phyloP scores from a whole-genome alignment of 2,329 filamentous ascomycete genomes.

The Trichoderma sp. region DNA sequence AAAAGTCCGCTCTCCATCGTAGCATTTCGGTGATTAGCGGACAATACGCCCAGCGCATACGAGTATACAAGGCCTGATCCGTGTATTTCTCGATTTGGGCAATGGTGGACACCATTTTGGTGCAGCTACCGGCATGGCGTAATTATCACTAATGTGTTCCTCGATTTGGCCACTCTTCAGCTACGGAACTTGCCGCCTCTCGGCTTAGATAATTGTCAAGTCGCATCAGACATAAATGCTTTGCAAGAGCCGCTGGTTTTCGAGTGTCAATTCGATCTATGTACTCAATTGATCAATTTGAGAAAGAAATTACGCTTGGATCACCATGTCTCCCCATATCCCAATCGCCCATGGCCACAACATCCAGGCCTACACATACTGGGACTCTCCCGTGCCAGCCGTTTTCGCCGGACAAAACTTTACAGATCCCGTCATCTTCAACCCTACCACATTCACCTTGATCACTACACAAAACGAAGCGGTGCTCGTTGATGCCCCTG shows the following conservation, averaged over 20 bases:
- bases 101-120: background rate
- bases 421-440: background rate
- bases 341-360: background rate
- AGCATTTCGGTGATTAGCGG: background rate
- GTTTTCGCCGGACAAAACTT: background rate
- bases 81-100: background rate
- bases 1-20: background rate
- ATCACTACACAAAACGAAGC: background rate
- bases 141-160: background rate
- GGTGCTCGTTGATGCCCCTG: background rate
- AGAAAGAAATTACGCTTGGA: background rate
- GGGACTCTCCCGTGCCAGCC: background rate
- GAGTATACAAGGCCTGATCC: background rate
- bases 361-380: slow-evolving; percentile 7
- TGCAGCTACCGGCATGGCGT: background rate
- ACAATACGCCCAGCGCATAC: background rate
- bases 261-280: rapidly evolving
- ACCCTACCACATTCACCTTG: background rate
- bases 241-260: no score
- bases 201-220: background rate
- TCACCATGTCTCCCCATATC: background rate
- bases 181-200: background rate
- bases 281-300: background rate
- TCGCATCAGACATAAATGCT: background rate
- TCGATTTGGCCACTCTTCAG: background rate